Conservation (phyloP, 306 rosid genomes). For the Dalbergia oliveri region DNA sequence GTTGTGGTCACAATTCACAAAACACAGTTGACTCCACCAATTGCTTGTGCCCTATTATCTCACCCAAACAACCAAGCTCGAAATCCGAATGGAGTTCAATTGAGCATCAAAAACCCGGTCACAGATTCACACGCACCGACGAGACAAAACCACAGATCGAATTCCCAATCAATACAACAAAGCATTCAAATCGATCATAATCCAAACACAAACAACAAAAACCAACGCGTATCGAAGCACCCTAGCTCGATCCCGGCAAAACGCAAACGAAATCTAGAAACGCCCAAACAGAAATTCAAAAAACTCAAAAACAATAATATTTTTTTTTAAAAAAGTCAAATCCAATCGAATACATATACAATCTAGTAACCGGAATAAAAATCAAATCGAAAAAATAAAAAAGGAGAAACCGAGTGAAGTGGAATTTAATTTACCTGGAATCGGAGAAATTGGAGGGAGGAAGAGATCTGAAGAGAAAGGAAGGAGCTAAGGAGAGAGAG, state of each 20-base stretch:
- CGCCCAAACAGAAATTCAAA: conserved; percentile 32
- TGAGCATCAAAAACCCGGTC: not conserved
- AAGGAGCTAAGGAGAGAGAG: conserved; percentile 22
- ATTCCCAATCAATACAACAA: conserved; percentile 30
- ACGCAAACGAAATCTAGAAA: conserved; percentile 36
- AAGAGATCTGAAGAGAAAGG: conserved; percentile 50
- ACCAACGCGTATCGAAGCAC: conserved; percentile 23
- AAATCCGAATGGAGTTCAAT: not conserved
- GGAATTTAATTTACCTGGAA: conserved; percentile 43
- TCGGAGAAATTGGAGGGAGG: not conserved
- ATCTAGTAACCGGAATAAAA: not conserved
- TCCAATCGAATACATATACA: not conserved
- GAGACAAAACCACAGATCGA: conserved; percentile 47
- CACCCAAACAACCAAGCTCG: conserved; percentile 28
- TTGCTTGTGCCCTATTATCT: conserved; percentile 15
- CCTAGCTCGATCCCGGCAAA: conserved; percentile 8
- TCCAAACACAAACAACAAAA: conserved; percentile 23
- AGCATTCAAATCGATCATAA: conserved; percentile 37
- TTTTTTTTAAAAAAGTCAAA: conserved; percentile 6
- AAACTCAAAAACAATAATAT: not conserved
- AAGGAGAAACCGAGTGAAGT: conserved; percentile 37
- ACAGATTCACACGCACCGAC: conserved; percentile 37
- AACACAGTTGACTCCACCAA: conserved; percentile 30
- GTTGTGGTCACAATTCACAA: not conserved
- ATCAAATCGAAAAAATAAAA: not conserved